These are phyloP conservation scores for Cryptococcus hybrid DNA, from an alignment of 1,284 basidiomycete species.

Conservation along the genomic window DNA sequence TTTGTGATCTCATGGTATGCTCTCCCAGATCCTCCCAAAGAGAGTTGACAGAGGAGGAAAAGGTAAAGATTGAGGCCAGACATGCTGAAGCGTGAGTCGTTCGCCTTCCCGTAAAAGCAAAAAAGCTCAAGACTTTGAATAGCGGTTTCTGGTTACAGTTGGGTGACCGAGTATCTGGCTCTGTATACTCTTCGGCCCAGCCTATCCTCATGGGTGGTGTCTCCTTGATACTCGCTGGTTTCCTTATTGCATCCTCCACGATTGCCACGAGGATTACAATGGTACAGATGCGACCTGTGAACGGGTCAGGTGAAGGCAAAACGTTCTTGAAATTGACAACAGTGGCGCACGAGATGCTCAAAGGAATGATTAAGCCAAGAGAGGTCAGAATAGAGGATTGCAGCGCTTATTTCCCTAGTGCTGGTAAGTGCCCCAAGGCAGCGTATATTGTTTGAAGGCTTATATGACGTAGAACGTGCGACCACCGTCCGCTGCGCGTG, in stretches of 20 bases:
- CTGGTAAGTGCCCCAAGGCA: background rate
- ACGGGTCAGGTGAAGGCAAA: background rate
- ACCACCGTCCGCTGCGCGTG: background rate
- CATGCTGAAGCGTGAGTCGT: background rate
- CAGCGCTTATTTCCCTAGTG: background rate
- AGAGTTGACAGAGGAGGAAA: constrained; percentile 10
- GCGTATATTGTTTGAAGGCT: background rate
- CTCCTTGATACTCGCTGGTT: background rate
- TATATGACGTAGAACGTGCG: background rate
- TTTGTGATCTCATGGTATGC: constrained; percentile 5
- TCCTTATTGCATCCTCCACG: background rate
- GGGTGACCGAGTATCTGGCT: background rate
- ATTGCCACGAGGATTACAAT: background rate
- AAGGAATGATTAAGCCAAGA: background rate
- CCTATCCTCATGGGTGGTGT: background rate
- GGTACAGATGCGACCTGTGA: background rate
- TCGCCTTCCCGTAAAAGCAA: too few species aligned
- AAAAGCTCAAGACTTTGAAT: too few species aligned
- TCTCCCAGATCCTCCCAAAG: constrained; percentile 4
- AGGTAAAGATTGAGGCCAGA: constrained; percentile 1
- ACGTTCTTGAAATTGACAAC: background rate
- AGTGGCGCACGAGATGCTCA: background rate
- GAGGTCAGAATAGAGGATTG: background rate
- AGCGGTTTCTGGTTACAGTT: background rate
- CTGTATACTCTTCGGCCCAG: background rate